Evolutionary conservation across 1,139 yeast species (phyloP), one percentile per base, ranked within the genome.

Genomic region (Candida tunisiensis): DNA sequence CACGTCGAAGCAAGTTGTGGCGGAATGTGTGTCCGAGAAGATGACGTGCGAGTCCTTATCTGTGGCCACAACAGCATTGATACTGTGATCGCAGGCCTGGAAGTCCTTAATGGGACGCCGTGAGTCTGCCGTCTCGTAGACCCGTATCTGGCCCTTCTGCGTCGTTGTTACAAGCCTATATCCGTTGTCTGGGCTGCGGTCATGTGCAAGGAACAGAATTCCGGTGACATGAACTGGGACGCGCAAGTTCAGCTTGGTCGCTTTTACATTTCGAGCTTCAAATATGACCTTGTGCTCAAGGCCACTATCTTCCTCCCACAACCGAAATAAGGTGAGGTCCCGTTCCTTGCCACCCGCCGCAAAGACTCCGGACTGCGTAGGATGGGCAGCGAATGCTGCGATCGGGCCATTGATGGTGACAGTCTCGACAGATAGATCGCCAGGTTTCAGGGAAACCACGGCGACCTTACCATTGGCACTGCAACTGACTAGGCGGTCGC

Each of bases 101-200:
- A 29, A 26, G 25, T 41, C 40, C 10, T 33, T 19, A 8, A 31
- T 24, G 7, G 57, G 56, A 17, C 51, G 41, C 16, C 42, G 41
- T 26, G 42, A 51, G 18, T 26, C 41, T 4, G 33, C 26, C 2
- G 51, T 40, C 22, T 53, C 51, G 36, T 57, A 57, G 11, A 44
- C 31, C 11, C 62, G 44, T 12, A 54, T 26, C 20, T 75, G 75
- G 0, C 93, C 93, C 38, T 70, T 65, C 33, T 65, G 57, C 2
- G 94, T 79, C 3, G 73, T 65, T 0, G 82, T 67, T 8, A 77
- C 53, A 21, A 80, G 51, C 30, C 60, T 54, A 48, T 53, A 65
- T 8, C 15, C 25, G 14, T 29, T 31, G 4, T 22, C 25, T 29
- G 18, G 6, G 17, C 17, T n/a, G 24, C 16, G n/a, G 30, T 25